phyloP scores from a whole-genome alignment of 2,329 filamentous ascomycete genomes.

The Fusarium sp. region DNA sequence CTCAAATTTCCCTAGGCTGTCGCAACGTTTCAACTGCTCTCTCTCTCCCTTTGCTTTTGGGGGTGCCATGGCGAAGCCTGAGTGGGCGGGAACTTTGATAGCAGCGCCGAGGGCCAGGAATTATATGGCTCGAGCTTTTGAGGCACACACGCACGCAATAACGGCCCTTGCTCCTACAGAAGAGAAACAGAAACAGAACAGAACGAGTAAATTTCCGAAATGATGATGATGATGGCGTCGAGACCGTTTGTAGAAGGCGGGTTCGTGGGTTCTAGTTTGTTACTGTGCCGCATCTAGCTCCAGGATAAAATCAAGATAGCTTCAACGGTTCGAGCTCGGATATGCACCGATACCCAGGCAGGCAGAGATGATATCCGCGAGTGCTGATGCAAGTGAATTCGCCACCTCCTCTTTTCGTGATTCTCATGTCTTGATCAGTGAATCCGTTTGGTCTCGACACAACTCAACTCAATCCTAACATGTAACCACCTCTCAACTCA shows the following conservation, averaged over 20 bases:
- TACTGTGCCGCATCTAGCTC: slow-evolving; percentile 16
- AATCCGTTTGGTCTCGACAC: not conserved
- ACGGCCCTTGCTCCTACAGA: not conserved
- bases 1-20: not conserved
- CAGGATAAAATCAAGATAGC: slow-evolving; percentile 21
- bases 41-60: not conserved
- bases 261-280: not conserved
- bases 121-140: not conserved
- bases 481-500: not conserved
- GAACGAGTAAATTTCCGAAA: slow-evolving; percentile 3
- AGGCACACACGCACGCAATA: not conserved
- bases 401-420: slow-evolving; percentile 28
- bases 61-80: slow-evolving; percentile 5
- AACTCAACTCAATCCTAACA: not conserved
- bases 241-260: not conserved
- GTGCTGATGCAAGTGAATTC: not conserved
- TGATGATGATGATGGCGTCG: not conserved
- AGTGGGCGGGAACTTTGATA: not conserved
- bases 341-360: not conserved
- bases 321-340: slow-evolving; percentile 3
- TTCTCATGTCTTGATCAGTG: slow-evolving; percentile 9
- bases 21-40: slow-evolving; percentile 29
- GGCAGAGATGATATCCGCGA: not conserved
- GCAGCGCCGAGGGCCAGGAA: not conserved
- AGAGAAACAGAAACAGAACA: not conserved